Conservation (phyloP, 345 rosid genomes). For the Crucihimalaya himalaica region DNA sequence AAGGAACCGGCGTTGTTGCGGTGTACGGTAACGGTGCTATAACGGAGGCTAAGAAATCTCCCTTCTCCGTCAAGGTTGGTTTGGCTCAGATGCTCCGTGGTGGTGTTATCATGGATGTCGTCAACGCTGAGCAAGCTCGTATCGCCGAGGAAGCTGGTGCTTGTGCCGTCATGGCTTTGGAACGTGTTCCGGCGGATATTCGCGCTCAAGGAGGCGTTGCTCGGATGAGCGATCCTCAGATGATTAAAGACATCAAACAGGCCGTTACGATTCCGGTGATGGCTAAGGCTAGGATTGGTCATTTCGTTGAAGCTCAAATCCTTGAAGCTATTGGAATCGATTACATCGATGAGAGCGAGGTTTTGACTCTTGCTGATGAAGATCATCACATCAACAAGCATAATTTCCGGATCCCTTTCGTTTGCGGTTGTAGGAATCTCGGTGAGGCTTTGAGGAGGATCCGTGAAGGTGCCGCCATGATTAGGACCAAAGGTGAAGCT, state of each 20-base stretch:
- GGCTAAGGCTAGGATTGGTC: conserved; percentile 83
- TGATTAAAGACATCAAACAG: conserved; percentile 72
- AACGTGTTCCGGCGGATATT: conserved; percentile 76
- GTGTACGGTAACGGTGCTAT: conserved; percentile 75
- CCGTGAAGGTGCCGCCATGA: conserved; percentile 94
- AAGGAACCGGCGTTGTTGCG: conserved; percentile 75
- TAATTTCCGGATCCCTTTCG: conserved; percentile 83
- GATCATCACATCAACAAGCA: conserved; percentile 90
- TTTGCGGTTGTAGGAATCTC: conserved; percentile 82
- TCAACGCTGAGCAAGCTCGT: conserved; percentile 70
- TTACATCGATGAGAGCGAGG: conserved; percentile 91
- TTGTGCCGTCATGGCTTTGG: conserved; percentile 81
- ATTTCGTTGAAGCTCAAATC: conserved; percentile 79
- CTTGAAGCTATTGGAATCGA: conserved; percentile 79
- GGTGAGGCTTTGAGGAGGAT: conserved; percentile 83
- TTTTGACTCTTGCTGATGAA: conserved; percentile 76
- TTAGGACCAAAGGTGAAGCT: conserved; percentile 89
- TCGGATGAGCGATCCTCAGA: conserved; percentile 74
- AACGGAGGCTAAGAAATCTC: conserved; percentile 66
- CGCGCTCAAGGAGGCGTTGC: conserved; percentile 81
- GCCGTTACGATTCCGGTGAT: conserved; percentile 81
- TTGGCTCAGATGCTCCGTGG: conserved; percentile 88
- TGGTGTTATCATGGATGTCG: conserved; percentile 85
- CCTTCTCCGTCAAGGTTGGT: conserved; percentile 83
- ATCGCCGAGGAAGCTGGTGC: conserved; percentile 84